Conservation (phyloP, 805 yeast species). For the Kuraishia ogatae region DNA sequence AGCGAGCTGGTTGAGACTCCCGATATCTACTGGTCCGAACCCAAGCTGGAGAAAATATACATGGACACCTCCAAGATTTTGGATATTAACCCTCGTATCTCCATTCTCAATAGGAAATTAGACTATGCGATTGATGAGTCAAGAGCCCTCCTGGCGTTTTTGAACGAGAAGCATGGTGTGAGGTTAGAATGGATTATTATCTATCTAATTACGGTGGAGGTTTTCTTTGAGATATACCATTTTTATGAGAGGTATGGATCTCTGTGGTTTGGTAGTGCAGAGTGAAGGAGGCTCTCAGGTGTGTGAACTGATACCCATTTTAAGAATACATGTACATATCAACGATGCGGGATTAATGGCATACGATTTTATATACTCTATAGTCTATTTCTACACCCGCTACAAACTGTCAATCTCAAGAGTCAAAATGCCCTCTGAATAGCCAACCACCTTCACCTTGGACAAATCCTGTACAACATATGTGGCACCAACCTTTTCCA, state of each 20-base stretch:
- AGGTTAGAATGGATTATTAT: constrained; percentile 87
- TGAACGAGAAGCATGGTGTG: constrained; percentile 69
- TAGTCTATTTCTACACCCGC: not conserved
- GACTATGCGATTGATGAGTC: constrained; percentile 91
- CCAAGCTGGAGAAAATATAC: constrained; percentile 71
- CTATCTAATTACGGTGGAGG: constrained; percentile 75
- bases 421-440: not conserved
- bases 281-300: not conserved
- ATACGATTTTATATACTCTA: not conserved
- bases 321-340: no score
- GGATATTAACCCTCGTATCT: constrained; percentile 71
- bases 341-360: no score
- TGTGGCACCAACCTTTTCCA: constrained; percentile 71
- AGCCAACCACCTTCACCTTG: constrained; percentile 38
- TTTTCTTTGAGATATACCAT: constrained; percentile 70
- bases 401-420: not conserved
- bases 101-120: constrained; percentile 72
- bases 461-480: constrained; percentile 71
- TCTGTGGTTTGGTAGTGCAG: not conserved
- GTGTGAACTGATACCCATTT: no score
- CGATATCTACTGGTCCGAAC: constrained; percentile 90
- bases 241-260: constrained; percentile 45
- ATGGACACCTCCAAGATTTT: constrained; percentile 59
- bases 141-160: constrained; percentile 61
- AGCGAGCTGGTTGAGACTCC: constrained; percentile 89